A percentile compares a stretch with the other conserved stretches of the same genome.
phyloP scores from a whole-genome alignment of 139 green algal genomes.

The Chlamydomonas incerta region DNA sequence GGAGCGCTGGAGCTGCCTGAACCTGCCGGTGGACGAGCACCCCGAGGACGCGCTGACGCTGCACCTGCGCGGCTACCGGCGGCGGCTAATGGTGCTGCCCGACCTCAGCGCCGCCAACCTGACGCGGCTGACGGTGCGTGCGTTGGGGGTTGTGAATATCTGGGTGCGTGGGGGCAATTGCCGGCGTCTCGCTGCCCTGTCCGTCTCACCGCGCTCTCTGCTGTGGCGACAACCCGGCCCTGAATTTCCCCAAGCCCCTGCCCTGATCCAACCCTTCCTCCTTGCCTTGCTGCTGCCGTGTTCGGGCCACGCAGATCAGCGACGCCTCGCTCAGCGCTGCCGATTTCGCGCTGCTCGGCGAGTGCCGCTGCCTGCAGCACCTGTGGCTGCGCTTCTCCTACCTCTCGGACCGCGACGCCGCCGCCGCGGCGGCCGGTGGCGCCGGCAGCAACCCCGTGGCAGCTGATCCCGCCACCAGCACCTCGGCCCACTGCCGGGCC shows the following conservation, averaged over 20 bases:
- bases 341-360: conserved; percentile 5
- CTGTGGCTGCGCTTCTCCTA: conserved; percentile 26
- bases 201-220: too few relatives aligned
- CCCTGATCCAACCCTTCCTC: not conserved
- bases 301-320: conserved; percentile 24
- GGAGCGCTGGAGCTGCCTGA: conserved; percentile 26
- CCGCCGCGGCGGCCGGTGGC: too few relatives aligned
- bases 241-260: too few relatives aligned
- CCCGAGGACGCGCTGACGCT: not conserved
- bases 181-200: too few relatives aligned
- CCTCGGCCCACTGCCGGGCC: not conserved
- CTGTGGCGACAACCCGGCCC: too few relatives aligned
- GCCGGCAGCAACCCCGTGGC: too few relatives aligned
- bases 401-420: not conserved
- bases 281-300: not conserved
- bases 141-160: not conserved
- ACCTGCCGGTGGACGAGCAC: conserved; percentile 6
- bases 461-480: not conserved
- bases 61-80: conserved; percentile 28
- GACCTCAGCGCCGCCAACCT: conserved; percentile 15
- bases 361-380: conserved; percentile 27
- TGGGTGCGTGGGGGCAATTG: not conserved
- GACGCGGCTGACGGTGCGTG: not conserved
- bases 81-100: not conserved
- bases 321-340: not conserved